These are phyloP conservation scores for Ustilago tritici DNA, from an alignment of 1,284 basidiomycete genomes.

Conservation along the genomic window DNA sequence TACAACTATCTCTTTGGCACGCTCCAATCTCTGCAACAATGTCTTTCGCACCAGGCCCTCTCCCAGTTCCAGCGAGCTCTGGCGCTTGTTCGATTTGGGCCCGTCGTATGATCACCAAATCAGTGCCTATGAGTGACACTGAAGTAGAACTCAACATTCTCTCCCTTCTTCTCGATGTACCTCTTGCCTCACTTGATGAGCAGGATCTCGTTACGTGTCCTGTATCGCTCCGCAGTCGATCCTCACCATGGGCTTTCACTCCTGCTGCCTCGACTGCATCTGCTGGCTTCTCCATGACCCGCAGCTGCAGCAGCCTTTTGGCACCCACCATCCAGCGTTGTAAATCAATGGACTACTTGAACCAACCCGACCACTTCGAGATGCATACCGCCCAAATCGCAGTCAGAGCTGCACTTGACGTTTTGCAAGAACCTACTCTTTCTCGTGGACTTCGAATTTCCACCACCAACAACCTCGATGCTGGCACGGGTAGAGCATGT, in stretches of 20 bases:
- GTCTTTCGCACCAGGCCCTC: constrained; percentile 13
- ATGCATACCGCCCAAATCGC: constrained; percentile 48
- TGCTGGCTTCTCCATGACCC: background rate
- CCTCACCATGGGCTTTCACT: constrained; percentile 10
- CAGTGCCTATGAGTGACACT: constrained; percentile 10
- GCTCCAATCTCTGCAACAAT: constrained; percentile 19
- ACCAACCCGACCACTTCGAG: constrained; percentile 20
- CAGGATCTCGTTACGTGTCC: constrained; percentile 3
- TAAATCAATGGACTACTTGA: constrained; percentile 14
- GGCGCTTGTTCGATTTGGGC: constrained; percentile 39
- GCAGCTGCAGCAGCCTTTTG: background rate
- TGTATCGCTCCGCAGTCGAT: constrained; percentile 9
- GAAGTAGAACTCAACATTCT: constrained; percentile 48
- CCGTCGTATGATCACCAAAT: constrained; percentile 36
- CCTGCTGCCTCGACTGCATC: background rate
- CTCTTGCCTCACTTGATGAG: constrained; percentile 26
- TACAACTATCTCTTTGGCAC: constrained; percentile 10
- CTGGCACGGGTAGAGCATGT: constrained; percentile 7
- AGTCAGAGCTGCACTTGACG: constrained; percentile 45
- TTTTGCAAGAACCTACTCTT: constrained; percentile 27
- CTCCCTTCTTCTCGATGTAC: constrained; percentile 37
- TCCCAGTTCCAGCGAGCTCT: constrained; percentile 1
- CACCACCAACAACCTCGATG: background rate
- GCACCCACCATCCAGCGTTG: constrained; percentile 14
- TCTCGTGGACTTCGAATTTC: constrained; percentile 21